phyloP scores from a whole-genome alignment of 2,329 filamentous ascomycete genomes.

The Colletotrichum sansevieriae region DNA sequence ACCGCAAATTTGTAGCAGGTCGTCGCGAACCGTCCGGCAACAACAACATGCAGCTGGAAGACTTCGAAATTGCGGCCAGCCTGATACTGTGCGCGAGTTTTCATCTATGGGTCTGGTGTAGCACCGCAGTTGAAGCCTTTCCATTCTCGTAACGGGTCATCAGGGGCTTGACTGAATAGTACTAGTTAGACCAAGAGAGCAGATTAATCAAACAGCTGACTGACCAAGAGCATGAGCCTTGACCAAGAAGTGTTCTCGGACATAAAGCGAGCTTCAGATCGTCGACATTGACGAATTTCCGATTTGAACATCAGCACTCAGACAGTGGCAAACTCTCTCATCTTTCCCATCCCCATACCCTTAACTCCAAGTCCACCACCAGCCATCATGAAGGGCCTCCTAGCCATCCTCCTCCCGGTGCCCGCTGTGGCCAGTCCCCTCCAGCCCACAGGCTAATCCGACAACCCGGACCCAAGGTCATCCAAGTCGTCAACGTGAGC shows the following conservation, averaged over 20 bases:
- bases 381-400: conserved; percentile 54
- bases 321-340: not conserved
- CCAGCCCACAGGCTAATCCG: conserved; percentile 48
- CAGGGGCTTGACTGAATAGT: not conserved
- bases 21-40: too few species aligned
- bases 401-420: conserved; percentile 51
- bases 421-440: conserved; percentile 54
- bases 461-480: conserved; percentile 55
- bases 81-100: too few species aligned
- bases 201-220: not conserved
- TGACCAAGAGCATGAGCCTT: not conserved
- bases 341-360: not conserved
- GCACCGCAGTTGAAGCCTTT: not conserved
- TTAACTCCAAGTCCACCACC: conserved; percentile 11
- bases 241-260: conserved; percentile 1
- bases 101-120: too few species aligned
- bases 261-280: not conserved
- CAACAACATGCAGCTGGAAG: too few species aligned
- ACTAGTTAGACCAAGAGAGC: not conserved
- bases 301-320: not conserved
- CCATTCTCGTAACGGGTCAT: not conserved
- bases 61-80: too few species aligned
- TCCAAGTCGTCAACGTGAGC: conserved; percentile 55
- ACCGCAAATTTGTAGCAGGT: too few species aligned
- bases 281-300: not conserved